Evolutionary conservation across 805 yeast genomes (phyloP).

Genomic region (Sungouiozyma intestinalis): DNA sequence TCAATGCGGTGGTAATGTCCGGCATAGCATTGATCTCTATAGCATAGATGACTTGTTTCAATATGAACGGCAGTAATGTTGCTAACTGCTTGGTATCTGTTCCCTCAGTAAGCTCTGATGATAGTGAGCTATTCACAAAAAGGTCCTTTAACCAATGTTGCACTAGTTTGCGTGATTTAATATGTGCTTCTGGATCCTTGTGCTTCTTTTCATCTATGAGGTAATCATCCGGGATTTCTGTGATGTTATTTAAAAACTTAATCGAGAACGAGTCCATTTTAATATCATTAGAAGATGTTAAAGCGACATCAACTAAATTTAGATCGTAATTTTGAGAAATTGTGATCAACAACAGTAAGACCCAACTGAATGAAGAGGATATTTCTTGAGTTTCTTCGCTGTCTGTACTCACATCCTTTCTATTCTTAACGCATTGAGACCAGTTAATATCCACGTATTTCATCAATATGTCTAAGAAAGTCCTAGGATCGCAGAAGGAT

Average conservation of each 20-base stretch:
- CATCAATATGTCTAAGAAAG: conserved; percentile 35
- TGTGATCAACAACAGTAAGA: conserved; percentile 37
- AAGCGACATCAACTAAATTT: conserved; percentile 19
- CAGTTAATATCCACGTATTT: conserved; percentile 41
- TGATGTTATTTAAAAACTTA: conserved; percentile 18
- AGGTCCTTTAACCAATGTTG: conserved; percentile 73
- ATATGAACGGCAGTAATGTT: conserved; percentile 58
- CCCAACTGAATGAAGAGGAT: conserved; percentile 61
- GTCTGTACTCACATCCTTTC: conserved; percentile 15
- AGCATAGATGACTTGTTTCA: conserved; percentile 62
- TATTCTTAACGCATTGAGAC: conserved; percentile 9
- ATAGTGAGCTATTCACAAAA: conserved; percentile 74
- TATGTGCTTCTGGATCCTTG: conserved; percentile 16
- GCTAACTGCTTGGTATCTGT: conserved; percentile 59
- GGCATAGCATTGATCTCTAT: conserved; percentile 40
- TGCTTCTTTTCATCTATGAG: conserved; percentile 21
- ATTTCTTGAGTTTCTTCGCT: conserved; percentile 35
- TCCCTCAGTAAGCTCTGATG: conserved; percentile 68
- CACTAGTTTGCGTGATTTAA: conserved; percentile 28
- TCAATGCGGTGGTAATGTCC: conserved; percentile 48
- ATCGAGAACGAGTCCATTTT: conserved; percentile 25
- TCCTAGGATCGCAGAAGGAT: conserved; percentile 37
- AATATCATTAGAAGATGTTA: conserved; percentile 13
- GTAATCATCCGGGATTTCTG: conserved; percentile 16
- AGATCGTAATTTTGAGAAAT: conserved; percentile 33